phyloP scores from a whole-genome alignment of 768 basidiomycete genomes.

The Dioszegia hungarica region DNA sequence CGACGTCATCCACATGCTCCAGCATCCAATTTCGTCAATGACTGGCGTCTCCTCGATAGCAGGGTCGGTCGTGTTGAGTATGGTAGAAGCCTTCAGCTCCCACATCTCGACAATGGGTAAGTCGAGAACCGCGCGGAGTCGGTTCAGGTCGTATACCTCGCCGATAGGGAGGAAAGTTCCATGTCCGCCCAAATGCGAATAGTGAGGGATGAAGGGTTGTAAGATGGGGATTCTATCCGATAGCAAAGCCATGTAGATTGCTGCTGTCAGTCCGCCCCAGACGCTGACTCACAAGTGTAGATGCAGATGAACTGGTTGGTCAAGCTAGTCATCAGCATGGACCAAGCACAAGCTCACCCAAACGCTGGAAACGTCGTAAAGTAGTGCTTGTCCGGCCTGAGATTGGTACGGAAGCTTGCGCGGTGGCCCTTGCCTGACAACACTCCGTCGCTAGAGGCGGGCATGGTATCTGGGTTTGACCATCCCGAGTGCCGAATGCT shows the following conservation, averaged over 20 bases:
- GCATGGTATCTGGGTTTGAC: neutral
- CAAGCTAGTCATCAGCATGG: neutral
- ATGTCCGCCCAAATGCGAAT: neutral
- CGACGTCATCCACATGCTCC: neutral
- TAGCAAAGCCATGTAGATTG: constrained; percentile 7
- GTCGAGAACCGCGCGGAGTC: constrained; percentile 1
- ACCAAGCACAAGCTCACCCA: neutral
- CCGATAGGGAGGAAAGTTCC: neutral
- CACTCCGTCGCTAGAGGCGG: neutral
- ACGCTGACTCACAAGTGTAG: constrained; percentile 7
- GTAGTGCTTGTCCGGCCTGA: constrained; percentile 9
- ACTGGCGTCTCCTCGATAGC: neutral
- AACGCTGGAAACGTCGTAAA: neutral
- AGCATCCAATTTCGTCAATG: neutral
- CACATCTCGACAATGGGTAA: constrained; percentile 10
- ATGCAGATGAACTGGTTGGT: constrained; percentile 12
- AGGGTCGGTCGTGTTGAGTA: neutral
- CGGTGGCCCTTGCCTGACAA: constrained; percentile 1
- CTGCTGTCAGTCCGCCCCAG: neutral
- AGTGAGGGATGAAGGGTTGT: neutral
- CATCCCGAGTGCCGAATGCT: neutral
- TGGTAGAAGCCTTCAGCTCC: constrained; percentile 2
- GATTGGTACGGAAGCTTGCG: constrained; percentile 1
- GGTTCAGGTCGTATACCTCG: constrained; percentile 9
- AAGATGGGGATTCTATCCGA: constrained; percentile 12